These are phyloP conservation scores for Plasmodium gaboni DNA, from an alignment of 169 alveolate genomes.

Conservation along the genomic window DNA sequence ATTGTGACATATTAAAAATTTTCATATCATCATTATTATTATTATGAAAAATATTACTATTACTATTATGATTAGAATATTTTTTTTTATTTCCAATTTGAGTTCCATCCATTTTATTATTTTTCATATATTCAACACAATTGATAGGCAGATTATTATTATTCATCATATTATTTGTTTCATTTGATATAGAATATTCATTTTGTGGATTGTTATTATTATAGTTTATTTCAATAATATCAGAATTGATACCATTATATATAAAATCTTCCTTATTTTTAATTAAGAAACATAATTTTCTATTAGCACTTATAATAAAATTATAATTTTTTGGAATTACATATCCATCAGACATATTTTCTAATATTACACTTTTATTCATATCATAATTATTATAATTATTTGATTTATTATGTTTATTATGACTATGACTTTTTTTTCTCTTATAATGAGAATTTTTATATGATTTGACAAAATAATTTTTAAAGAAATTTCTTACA, in stretches of 20 bases:
- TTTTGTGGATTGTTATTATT: neutral
- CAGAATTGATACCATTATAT: conserved; percentile 54
- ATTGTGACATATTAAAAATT: too few species aligned
- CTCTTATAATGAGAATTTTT: neutral
- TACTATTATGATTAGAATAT: too few species aligned
- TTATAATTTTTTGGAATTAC: conserved; percentile 62
- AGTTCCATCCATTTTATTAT: too few species aligned
- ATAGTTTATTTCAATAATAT: conserved; percentile 66
- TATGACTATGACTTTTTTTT: neutral
- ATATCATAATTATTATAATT: neutral
- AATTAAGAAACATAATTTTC: conserved; percentile 47
- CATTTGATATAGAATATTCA: neutral
- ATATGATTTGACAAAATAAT: conserved; percentile 38
- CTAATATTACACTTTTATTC: conserved; percentile 39
- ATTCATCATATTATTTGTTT: too few species aligned
- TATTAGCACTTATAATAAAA: conserved; percentile 53
- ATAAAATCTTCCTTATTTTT: conserved; percentile 42
- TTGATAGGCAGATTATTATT: too few species aligned
- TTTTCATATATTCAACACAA: too few species aligned
- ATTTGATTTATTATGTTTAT: neutral
- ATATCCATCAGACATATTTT: conserved; percentile 72
- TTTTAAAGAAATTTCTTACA: conserved; percentile 22
- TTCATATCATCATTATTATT: too few species aligned
- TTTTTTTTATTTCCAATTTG: too few species aligned
- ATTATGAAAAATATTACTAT: too few species aligned